Conservation (phyloP, 2,329 filamentous ascomycete genomes). For the Rhytidhysteron rufulum region DNA sequence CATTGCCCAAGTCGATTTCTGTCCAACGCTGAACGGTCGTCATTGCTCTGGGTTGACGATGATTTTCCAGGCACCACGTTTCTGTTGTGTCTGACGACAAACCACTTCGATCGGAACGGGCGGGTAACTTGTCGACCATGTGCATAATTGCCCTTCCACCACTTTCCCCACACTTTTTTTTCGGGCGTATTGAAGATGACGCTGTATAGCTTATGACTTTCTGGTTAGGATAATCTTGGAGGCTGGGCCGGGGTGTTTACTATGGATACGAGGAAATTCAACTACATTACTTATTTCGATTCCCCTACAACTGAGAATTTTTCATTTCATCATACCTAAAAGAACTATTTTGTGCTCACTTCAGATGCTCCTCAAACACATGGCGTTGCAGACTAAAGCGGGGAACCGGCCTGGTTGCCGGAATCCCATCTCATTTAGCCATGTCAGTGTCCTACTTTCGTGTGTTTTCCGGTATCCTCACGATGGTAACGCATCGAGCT, state of each 20-base stretch:
- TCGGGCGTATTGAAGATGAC: constrained; percentile 8
- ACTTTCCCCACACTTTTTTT: constrained; percentile 1
- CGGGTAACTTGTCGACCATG: constrained; percentile 2
- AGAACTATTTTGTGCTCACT: too few relatives aligned
- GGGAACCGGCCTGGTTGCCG: too few relatives aligned
- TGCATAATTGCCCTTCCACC: too few relatives aligned
- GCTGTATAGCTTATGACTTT: constrained; percentile 29
- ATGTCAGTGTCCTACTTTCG: constrained; percentile 2
- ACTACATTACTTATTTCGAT: too few relatives aligned
- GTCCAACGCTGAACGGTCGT: not conserved
- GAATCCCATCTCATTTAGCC: constrained; percentile 6
- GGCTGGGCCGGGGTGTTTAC: constrained; percentile 17
- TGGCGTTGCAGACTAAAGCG: too few relatives aligned
- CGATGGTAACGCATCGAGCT: constrained; percentile 1
- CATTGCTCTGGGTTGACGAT: constrained; percentile 1
- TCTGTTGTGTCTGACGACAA: constrained; percentile 6
- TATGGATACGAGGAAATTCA: constrained; percentile 21
- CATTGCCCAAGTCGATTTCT: not conserved
- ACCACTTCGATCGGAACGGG: constrained; percentile 8
- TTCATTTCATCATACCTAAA: too few relatives aligned
- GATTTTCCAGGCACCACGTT: constrained; percentile 10
- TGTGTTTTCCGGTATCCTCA: constrained; percentile 1
- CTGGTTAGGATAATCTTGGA: constrained; percentile 13
- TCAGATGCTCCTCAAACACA: too few relatives aligned
- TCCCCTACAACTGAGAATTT: too few relatives aligned